Percentiles rank a stretch among this genome's conserved stretches.
Conservation (phyloP, 2,329 filamentous ascomycete species). For the Colletotrichum scovillei region DNA sequence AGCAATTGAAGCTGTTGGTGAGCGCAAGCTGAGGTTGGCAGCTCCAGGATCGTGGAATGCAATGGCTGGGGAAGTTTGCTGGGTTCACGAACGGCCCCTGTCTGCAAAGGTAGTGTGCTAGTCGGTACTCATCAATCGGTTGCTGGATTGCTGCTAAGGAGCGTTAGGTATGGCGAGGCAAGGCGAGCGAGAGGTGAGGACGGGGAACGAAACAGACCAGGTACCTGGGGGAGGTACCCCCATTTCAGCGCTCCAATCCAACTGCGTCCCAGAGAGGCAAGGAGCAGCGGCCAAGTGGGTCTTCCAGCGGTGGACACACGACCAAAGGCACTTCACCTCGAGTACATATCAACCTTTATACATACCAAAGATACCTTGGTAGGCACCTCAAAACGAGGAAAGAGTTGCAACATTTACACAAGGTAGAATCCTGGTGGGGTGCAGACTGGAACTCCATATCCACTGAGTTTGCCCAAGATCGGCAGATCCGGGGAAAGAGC, state of each 20-base stretch:
- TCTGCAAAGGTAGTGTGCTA: not conserved
- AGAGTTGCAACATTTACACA: no score
- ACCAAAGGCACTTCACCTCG: not conserved
- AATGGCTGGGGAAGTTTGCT: constrained; percentile 14
- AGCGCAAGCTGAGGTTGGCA: not conserved
- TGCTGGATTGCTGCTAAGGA: not conserved
- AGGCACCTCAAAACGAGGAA: no score
- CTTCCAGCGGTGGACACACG: not conserved
- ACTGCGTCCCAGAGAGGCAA: not conserved
- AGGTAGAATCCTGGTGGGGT: no score
- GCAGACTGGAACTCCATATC: not conserved
- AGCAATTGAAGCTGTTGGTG: constrained; percentile 22
- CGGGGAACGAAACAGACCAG: not conserved
- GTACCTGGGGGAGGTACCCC: not conserved
- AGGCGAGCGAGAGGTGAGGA: not conserved
- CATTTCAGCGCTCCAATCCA: not conserved
- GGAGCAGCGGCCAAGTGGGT: not conserved
- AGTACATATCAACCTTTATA: not conserved
- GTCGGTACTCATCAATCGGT: not conserved
- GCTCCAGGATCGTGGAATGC: constrained; percentile 2
- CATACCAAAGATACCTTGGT: no score
- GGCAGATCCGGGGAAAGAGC: constrained; percentile 4
- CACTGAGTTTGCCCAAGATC: not conserved
- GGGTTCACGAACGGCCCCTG: constrained; percentile 15
- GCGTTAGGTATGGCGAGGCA: constrained; percentile 6